Evolutionary conservation across 768 basidiomycete species (phyloP).

Genomic region (Cystofilobasidium ferigula): DNA sequence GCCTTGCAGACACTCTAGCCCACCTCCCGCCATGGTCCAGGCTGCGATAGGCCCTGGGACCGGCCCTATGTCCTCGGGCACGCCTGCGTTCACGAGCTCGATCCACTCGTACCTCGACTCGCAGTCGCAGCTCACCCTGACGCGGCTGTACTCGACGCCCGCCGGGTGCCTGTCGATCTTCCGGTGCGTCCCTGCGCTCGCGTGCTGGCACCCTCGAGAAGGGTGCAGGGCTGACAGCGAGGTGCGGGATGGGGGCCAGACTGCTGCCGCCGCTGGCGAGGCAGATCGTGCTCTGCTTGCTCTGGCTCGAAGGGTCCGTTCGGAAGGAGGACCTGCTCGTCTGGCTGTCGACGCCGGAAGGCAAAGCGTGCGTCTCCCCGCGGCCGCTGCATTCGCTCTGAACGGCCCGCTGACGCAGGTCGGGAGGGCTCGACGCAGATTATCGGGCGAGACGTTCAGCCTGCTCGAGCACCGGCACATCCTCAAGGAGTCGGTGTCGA

Average conservation of each 20-base stretch:
- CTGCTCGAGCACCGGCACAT: constrained; percentile 40
- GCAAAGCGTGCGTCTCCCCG: constrained; percentile 49
- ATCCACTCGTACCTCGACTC: constrained; percentile 56
- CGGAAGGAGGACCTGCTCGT: constrained; percentile 53
- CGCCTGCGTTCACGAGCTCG: constrained; percentile 16
- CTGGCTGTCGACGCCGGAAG: constrained; percentile 60
- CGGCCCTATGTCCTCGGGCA: background rate
- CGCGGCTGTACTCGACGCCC: constrained; percentile 68
- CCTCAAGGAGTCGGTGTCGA: constrained; percentile 58
- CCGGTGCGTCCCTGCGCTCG: constrained; percentile 45
- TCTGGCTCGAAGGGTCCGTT: constrained; percentile 76
- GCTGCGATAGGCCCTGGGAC: background rate
- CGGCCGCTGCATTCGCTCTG: background rate
- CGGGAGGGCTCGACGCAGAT: too few species aligned
- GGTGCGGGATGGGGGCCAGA: constrained; percentile 39
- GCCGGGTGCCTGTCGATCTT: constrained; percentile 85
- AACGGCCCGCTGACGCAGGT: background rate
- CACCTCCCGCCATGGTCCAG: background rate
- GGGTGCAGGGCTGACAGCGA: background rate
- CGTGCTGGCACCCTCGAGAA: too few species aligned
- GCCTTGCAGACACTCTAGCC: too few species aligned
- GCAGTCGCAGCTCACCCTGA: constrained; percentile 65
- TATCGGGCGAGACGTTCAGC: too few species aligned
- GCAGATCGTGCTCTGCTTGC: constrained; percentile 72
- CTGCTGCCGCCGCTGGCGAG: constrained; percentile 66